Evolutionary conservation across 495 filamentous ascomycete species (phyloP), one percentile per base, ranked within the genome.

Genomic region (Lophium mytilinum): DNA sequence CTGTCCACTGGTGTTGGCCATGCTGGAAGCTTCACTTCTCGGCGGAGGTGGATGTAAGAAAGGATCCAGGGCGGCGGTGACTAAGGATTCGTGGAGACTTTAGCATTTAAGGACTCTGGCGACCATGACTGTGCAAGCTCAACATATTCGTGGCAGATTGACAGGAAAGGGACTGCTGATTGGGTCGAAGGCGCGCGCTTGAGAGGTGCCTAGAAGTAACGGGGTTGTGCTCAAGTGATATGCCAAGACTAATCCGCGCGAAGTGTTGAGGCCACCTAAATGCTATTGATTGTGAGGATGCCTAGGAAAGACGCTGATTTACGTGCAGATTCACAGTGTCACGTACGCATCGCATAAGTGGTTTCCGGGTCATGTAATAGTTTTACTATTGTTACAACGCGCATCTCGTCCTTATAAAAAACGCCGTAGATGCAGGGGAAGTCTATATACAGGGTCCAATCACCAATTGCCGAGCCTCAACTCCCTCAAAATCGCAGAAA

Each of bases 1-100:
- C 21, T 56, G 41, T 36, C 9, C 46, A 21, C 24, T 57, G 53
- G 34, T 35, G 40, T 30, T 37, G 14, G 56, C 53, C 61, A 64
- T 64, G 40, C 18, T 48, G 45, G 24, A 30, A 30, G 24, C 24
- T 30, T 30, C 24, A 30, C 24, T 30, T 30, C 24, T 30, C 24
- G 24, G 24, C 24, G 24, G 24, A 30, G 24, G 24, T 30, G 6
- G 24, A 30, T 30, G 24, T 30, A 30, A 30, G 24, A 30, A 30
- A 30, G 24, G 24, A 30, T 30, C 24, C 24, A 30, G 24, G 24
- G 24, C 24, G 24, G 24, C 24, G 24, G 24, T 30, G 24, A 30
- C 24, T 30, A 30, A 30, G 24, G 17, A 24, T 24, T 48, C 8
- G 45, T 14, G 45, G 14, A 24, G 19, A 14, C 7, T 14, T 48